These are phyloP conservation scores for Jamesozyma lodderae DNA, from an alignment of 805 yeast species.

Conservation along the genomic window DNA sequence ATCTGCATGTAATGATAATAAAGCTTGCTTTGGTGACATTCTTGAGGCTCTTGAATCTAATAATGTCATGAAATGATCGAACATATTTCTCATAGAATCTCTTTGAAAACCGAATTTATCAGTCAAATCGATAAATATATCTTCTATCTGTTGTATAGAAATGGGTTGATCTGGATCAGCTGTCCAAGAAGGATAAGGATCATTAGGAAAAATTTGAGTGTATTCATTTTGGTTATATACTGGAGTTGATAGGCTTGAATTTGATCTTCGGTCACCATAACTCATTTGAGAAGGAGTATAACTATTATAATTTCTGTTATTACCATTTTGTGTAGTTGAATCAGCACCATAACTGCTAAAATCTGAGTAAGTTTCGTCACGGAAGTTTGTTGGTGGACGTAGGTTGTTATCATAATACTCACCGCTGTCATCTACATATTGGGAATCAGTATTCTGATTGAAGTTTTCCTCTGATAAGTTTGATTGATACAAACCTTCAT, in stretches of 20 bases:
- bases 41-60: constrained; percentile 77
- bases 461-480: neutral
- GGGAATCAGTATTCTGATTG: neutral
- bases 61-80: constrained; percentile 77
- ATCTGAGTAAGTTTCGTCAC: constrained; percentile 49
- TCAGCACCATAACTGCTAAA: constrained; percentile 46
- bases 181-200: constrained; percentile 99
- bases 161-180: constrained; percentile 88
- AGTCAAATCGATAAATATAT: constrained; percentile 72
- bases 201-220: constrained; percentile 46
- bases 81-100: constrained; percentile 86
- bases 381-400: neutral
- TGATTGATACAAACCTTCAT: constrained; percentile 21
- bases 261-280: constrained; percentile 67
- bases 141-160: constrained; percentile 74
- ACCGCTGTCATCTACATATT: constrained; percentile 12
- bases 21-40: constrained; percentile 82
- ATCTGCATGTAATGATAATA: constrained; percentile 73
- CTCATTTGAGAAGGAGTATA: constrained; percentile 80
- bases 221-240: constrained; percentile 1
- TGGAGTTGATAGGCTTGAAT: constrained; percentile 29
- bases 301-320: constrained; percentile 39
- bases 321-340: constrained; percentile 21
- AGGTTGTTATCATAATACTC: constrained; percentile 1
- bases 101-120: constrained; percentile 84